Percentiles rank a stretch among this genome's conserved stretches.
phyloP scores from a whole-genome alignment of 257 asterid species.

The Capsicum rhomboideum region DNA sequence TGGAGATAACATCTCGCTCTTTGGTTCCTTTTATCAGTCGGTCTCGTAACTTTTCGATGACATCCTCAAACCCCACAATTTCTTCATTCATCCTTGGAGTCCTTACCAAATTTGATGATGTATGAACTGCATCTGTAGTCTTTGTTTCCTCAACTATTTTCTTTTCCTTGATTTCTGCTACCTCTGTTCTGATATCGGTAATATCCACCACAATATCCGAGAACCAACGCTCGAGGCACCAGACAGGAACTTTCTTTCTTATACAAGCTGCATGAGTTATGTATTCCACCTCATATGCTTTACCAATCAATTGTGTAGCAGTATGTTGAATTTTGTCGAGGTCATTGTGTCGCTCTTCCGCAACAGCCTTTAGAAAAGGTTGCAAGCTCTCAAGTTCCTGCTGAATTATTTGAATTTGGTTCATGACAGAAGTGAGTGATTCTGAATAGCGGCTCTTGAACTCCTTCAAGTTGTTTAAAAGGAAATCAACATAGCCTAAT shows the following conservation, averaged over 20 bases:
- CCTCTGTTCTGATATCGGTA: background rate
- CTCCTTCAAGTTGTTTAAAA: background rate
- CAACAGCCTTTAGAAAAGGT: background rate
- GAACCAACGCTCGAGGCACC: background rate
- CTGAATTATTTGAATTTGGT: background rate
- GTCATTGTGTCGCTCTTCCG: background rate
- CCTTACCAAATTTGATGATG: background rate
- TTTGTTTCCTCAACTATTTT: background rate
- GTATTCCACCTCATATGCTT: background rate
- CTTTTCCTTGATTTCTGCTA: background rate
- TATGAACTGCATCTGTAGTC: background rate
- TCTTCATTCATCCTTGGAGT: background rate
- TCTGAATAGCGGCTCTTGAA: background rate
- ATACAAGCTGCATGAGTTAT: background rate
- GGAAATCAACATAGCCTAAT: background rate
- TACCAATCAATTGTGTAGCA: background rate
- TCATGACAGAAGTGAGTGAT: background rate
- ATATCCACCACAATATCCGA: background rate
- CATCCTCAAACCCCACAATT: background rate
- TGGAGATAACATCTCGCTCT: background rate
- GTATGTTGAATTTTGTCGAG: background rate
- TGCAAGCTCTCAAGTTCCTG: background rate
- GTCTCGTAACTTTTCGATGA: background rate
- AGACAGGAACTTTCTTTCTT: background rate
- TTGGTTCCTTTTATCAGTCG: background rate